phyloP scores from a whole-genome alignment of 345 rosid genomes.

The Camelina sativa region DNA sequence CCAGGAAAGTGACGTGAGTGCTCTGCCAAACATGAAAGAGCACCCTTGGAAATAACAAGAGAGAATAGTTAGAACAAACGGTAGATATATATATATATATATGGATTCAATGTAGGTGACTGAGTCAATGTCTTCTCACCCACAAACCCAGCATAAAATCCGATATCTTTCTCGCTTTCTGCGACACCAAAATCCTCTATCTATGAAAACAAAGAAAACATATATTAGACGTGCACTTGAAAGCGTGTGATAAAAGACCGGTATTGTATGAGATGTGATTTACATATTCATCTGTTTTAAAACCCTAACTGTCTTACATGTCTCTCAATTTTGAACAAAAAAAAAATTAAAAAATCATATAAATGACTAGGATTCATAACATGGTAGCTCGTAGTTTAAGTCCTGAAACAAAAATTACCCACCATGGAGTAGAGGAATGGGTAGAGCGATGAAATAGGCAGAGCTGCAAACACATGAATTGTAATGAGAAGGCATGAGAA shows the following conservation, averaged over 20 bases:
- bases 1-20: slow-evolving; percentile 87
- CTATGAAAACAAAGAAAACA: slow-evolving; percentile 60
- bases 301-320: background rate
- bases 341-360: no score
- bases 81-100: background rate
- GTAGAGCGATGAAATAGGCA: slow-evolving; percentile 83
- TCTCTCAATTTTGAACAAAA: background rate
- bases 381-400: no score
- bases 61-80: slow-evolving; percentile 32
- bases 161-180: slow-evolving; percentile 83
- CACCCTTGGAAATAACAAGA: slow-evolving; percentile 53
- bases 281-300: background rate
- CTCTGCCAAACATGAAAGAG: slow-evolving; percentile 92
- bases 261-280: no score
- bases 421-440: slow-evolving; percentile 95
- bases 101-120: slow-evolving; percentile 26
- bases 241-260: no score
- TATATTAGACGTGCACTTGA: no score
- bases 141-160: slow-evolving; percentile 83
- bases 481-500: background rate
- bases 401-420: no score
- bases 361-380: no score
- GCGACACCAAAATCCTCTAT: slow-evolving; percentile 77
- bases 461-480: slow-evolving; percentile 50
- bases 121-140: slow-evolving; percentile 51